phyloP scores from a whole-genome alignment of 1,284 basidiomycete species.

The Boletus smithii region DNA sequence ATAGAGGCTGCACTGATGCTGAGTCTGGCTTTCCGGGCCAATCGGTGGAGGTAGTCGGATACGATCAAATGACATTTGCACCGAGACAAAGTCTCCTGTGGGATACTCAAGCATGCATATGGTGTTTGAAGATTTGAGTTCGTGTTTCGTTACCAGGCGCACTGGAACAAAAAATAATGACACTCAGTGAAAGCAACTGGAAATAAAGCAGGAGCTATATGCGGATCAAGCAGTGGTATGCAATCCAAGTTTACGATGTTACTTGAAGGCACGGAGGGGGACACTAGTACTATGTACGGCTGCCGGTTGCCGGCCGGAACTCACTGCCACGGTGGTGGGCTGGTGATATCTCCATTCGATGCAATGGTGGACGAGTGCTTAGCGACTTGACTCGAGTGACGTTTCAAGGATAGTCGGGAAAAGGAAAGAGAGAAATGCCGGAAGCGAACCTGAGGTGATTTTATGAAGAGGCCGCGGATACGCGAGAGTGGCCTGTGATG shows the following conservation, averaged over 20 bases:
- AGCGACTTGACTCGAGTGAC: conserved; percentile 6
- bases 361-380: too few species aligned
- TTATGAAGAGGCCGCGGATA: background rate
- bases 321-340: background rate
- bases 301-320: background rate
- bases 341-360: background rate
- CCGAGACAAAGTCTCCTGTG: background rate
- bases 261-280: too few species aligned
- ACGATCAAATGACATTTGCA: background rate
- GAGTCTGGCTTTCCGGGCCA: background rate
- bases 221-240: too few species aligned
- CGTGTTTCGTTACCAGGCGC: background rate
- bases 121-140: too few species aligned
- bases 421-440: background rate
- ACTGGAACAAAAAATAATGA: background rate
- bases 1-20: background rate
- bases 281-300: too few species aligned
- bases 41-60: background rate
- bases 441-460: conserved; percentile 10
- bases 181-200: too few species aligned
- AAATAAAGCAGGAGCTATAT: too few species aligned
- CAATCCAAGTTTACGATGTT: too few species aligned
- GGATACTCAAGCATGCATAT: background rate
- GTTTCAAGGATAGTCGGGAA: conserved; percentile 19
- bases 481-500: conserved; percentile 5